phyloP scores from a whole-genome alignment of 495 filamentous ascomycete species.

The Penicillium bialowiezense region DNA sequence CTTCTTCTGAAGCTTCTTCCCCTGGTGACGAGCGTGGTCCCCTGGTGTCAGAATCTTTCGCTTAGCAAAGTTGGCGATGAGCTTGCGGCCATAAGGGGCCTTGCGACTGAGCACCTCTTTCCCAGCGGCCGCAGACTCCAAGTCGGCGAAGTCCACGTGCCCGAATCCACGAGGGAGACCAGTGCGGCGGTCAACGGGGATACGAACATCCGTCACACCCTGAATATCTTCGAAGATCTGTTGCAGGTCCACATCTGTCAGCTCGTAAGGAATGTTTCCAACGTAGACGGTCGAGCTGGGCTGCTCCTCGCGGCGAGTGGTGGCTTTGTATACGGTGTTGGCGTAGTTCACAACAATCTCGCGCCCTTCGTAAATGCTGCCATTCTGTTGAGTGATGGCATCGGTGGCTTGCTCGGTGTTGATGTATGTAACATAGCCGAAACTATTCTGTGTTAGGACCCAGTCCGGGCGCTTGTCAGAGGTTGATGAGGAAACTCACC shows the following conservation, averaged over 20 bases:
- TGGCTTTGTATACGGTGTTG: constrained; percentile 31
- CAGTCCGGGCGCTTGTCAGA: not conserved
- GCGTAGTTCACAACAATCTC: constrained; percentile 59
- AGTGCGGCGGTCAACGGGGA: constrained; percentile 85
- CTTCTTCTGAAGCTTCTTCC: constrained; percentile 5
- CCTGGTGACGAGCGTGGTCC: not conserved
- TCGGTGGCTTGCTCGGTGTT: constrained; percentile 49
- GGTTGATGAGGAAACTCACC: constrained; percentile 52
- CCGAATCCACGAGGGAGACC: constrained; percentile 87
- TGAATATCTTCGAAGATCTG: constrained; percentile 68
- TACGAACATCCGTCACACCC: constrained; percentile 76
- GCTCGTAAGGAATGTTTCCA: constrained; percentile 86
- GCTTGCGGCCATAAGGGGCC: constrained; percentile 60
- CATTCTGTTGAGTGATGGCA: constrained; percentile 64
- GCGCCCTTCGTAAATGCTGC: constrained; percentile 77
- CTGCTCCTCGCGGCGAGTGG: constrained; percentile 6
- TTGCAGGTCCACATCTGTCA: constrained; percentile 85
- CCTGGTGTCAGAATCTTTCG: constrained; percentile 8
- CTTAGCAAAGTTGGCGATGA: constrained; percentile 63
- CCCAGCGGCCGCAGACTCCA: constrained; percentile 58
- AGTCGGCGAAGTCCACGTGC: constrained; percentile 79
- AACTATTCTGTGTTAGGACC: constrained; percentile 53
- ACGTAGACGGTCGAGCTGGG: constrained; percentile 74
- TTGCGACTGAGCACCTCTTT: constrained; percentile 53
- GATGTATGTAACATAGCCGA: constrained; percentile 72